These are phyloP conservation scores for Novakomyces olei DNA, from an alignment of 805 yeast genomes.

Conservation along the genomic window DNA sequence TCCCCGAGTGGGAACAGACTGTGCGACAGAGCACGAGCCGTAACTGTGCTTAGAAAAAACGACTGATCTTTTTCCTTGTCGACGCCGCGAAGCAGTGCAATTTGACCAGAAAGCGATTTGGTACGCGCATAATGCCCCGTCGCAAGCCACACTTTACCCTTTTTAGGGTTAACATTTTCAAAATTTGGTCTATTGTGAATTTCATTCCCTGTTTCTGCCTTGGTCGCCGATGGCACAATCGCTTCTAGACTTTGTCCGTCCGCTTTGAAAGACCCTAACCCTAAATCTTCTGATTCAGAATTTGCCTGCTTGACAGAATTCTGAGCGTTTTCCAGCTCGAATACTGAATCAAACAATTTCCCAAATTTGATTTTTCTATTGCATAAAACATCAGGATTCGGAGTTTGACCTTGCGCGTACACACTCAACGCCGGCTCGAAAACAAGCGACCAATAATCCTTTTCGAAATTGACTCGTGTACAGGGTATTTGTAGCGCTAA, in stretches of 20 bases:
- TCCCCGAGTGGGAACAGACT: conserved; percentile 67
- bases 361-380: conserved; percentile 79
- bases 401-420: conserved; percentile 57
- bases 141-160: conserved; percentile 53
- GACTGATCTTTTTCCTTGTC: conserved; percentile 66
- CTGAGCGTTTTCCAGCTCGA: conserved; percentile 16
- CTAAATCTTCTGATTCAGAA: no score
- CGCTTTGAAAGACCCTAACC: no score
- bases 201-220: no score
- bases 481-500: conserved; percentile 40
- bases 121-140: conserved; percentile 34
- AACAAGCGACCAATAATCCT: conserved; percentile 81
- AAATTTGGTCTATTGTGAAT: no score
- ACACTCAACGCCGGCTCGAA: conserved; percentile 74
- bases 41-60: conserved; percentile 58
- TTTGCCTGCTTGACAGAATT: neutral
- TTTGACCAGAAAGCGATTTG: neutral
- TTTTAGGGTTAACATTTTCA: no score
- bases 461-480: conserved; percentile 61
- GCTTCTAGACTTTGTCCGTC: no score
- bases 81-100: conserved; percentile 25
- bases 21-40: conserved; percentile 23
- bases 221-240: no score
- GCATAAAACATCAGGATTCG: conserved; percentile 86
- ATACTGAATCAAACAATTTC: conserved; percentile 34